Evolutionary conservation across 1,284 basidiomycete species (phyloP), one percentile per base, ranked within the genome.

Genomic region (Vanrija humicola): DNA sequence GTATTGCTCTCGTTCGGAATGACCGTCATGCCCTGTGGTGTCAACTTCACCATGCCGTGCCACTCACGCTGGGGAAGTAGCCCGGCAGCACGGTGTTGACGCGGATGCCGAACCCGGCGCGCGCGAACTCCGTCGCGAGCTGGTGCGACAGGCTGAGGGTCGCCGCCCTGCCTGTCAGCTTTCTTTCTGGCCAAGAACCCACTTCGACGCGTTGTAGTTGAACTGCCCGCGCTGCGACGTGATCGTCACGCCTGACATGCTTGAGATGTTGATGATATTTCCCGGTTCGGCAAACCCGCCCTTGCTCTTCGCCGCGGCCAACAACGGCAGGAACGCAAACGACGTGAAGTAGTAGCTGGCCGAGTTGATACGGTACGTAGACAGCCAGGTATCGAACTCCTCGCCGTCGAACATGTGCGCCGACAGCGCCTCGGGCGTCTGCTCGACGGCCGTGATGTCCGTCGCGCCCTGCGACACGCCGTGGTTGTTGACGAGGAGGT

Each of bases 241-340:
- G 19, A 50, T 25, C 2, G 55, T 58, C 38, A 60, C 48, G 10
- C 62, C 56, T 3, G 52, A 53, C 38, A 61, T 60, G 28, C 64
- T 67, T 7, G 69, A 62, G 15, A 76, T 56, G 64, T 71, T 75
- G 63, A 77, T 58, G 46, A 77, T 64, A 54, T 74, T 76, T 46
- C 76, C 76, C 8, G 66, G 62, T 58, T 74, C 73, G 9, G 62
- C 43, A 43, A 38, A 66, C 14, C 56, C 58, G 28, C 68, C 69
- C 15, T 66, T 58, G 0, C 62, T 58, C 60, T 70, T 73, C 26
- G 73, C 73, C 2, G 68, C 68, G 7, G 61, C 61, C 3, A 77
- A 66, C 14, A 76, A 63, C 3, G 75, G 75, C 12, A 77, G 61
- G 68, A 77, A 74, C 19, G 75, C 76, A 50, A 73, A 75, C 5